A percentile compares a stretch with the other conserved stretches of the same genome.
These are phyloP conservation scores for Nitzschia sp. DNA, from an alignment of 108 stramenopile genomes.

Conservation along the genomic window DNA sequence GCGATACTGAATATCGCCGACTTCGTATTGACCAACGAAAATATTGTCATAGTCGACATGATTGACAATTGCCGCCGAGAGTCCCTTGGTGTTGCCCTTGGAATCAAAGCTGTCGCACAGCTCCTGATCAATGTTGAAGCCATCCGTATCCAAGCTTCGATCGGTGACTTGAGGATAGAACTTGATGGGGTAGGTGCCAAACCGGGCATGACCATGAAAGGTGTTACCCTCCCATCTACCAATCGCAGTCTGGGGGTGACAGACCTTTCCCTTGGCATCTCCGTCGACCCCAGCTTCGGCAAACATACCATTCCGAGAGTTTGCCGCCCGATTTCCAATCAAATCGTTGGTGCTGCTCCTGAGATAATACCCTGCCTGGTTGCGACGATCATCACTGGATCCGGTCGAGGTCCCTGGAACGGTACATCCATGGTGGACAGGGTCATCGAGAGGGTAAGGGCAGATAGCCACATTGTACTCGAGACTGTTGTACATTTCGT, in stretches of 20 bases:
- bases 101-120: constrained; percentile 44
- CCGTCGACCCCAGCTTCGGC: constrained; percentile 43
- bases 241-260: constrained; percentile 25
- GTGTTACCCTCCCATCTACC: constrained; percentile 56
- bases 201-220: constrained; percentile 48
- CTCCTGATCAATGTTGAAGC: constrained; percentile 38
- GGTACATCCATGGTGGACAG: constrained; percentile 48
- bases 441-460: constrained; percentile 49
- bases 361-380: constrained; percentile 52
- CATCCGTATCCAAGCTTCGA: constrained; percentile 44
- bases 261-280: constrained; percentile 41
- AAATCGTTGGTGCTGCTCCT: constrained; percentile 43
- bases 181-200: constrained; percentile 36
- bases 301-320: constrained; percentile 63
- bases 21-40: constrained; percentile 67
- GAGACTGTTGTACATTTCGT: constrained; percentile 65
- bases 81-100: constrained; percentile 42
- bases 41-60: constrained; percentile 60
- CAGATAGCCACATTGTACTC: constrained; percentile 59
- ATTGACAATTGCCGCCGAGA: constrained; percentile 39
- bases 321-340: constrained; percentile 55
- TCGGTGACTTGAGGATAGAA: constrained; percentile 56
- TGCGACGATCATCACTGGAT: constrained; percentile 45
- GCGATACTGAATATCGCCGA: constrained; percentile 47
- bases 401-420: constrained; percentile 55